Percentiles rank a stretch among this genome's conserved stretches.
Evolutionary conservation across 257 asterid species (phyloP).

Genomic region (Solanum rostratum): DNA sequence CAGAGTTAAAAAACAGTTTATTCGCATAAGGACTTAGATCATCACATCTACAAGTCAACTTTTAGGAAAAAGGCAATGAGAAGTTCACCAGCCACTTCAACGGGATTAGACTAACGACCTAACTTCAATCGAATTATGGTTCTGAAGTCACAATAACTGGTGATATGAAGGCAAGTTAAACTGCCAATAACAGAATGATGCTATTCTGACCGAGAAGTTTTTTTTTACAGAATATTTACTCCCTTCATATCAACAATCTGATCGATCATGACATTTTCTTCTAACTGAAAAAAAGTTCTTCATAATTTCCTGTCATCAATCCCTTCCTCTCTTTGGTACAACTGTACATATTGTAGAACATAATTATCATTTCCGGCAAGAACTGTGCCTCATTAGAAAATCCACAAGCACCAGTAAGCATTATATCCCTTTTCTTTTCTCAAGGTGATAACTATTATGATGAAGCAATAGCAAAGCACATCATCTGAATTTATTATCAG

Average conservation of each 20-base stretch:
- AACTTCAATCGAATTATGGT: background rate
- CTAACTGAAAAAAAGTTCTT: background rate
- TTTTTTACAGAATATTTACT: background rate
- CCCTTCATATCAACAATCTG: background rate
- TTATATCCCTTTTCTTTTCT: background rate
- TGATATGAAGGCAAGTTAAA: background rate
- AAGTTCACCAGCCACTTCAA: background rate
- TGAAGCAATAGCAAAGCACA: background rate
- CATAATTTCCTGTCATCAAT: background rate
- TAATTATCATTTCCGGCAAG: background rate
- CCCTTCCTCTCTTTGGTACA: background rate
- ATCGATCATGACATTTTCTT: background rate
- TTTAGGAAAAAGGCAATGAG: background rate
- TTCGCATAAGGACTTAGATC: background rate
- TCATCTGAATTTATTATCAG: background rate
- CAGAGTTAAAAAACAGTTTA: background rate
- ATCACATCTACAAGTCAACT: background rate
- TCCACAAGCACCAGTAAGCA: background rate
- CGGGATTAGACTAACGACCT: background rate
- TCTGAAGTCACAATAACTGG: background rate
- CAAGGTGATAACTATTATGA: background rate
- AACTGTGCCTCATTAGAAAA: background rate
- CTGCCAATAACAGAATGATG: background rate
- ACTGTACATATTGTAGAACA: background rate
- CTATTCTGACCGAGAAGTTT: background rate